Conservation (phyloP, 2,329 filamentous ascomycete species). For the Fusarium cyanostomum region DNA sequence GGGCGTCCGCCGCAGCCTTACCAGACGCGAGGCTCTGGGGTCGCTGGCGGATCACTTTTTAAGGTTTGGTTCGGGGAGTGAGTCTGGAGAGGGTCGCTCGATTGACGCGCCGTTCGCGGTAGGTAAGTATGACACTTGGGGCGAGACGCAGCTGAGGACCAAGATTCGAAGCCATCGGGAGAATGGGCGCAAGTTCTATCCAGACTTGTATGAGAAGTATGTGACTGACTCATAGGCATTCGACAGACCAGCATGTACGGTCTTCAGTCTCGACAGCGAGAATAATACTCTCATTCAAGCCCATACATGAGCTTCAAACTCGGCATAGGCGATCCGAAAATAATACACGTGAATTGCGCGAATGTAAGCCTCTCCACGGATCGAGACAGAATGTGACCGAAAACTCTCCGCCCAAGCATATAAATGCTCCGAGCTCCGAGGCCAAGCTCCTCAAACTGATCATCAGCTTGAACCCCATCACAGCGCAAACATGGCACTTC, state of each 20-base stretch:
- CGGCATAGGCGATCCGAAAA: background rate
- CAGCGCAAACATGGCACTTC: constrained; percentile 10
- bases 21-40: constrained; percentile 54
- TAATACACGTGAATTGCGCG: background rate
- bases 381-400: constrained; percentile 38
- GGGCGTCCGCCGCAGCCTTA: constrained; percentile 58
- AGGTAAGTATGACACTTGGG: constrained; percentile 63
- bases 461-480: background rate
- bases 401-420: constrained; percentile 35
- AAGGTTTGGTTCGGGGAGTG: constrained; percentile 26
- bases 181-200: constrained; percentile 58
- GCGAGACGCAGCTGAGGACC: constrained; percentile 62
- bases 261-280: too few species aligned
- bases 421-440: constrained; percentile 10
- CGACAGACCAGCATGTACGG: too few species aligned
- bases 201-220: constrained; percentile 59
- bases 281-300: too few species aligned
- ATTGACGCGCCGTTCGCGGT: constrained; percentile 61
- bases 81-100: constrained; percentile 48
- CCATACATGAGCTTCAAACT: too few species aligned
- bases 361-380: background rate
- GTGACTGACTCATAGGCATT: constrained; percentile 47
- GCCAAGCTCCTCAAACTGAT: background rate
- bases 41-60: constrained; percentile 52
- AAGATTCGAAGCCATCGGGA: constrained; percentile 62